Base-by-base conservation (phyloP, 2,329 filamentous ascomycete species). In the Calonectria pseudoturangicola region DNA sequence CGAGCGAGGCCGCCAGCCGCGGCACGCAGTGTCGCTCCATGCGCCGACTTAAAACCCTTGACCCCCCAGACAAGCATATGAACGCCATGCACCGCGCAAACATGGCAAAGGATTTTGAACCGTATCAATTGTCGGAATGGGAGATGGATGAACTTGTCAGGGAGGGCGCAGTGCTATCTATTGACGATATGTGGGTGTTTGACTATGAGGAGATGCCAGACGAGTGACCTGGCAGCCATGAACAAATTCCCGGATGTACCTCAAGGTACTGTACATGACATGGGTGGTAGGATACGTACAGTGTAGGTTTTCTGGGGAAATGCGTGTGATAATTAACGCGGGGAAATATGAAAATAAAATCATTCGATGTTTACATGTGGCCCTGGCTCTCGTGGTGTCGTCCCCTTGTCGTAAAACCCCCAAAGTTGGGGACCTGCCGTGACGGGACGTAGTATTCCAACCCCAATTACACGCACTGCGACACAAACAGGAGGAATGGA, bases 161-260 rank as follows among this genome's bases (percentile, higher is more conserved):
- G 27, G 79, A 77, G 0, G 81, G 81, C 2, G 83, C 80, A 6
- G 69, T 82, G 68, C 63, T 85, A 12, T 72, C 73, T 1, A 76
- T 84, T 9, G 80, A 79, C 2, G 82, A 82, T 56, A 82, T 83
- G n/a, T 84, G 81, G 81, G 80, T 78, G 2, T 81, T 84, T 71
- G 66, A 25, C 1, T 84, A 83, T 66, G 83, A 85, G 63, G 83
- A 85, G 25, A 70, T 74, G 64, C 67, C 74, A 3, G 50, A 28
- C 62, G 66, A 48, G 33, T 60, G 58, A 9, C 25, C 9, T 5
- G 58, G n/a, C 41, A 25, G 43, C 25, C 13, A 67, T 58, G 39
- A 56, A 63, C 67, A 27, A 39, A 60, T 30, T 50, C 36, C 16
- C 25, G 45, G 8, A 50, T 48, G 25, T 18, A 28, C 30, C n/a